A percentile compares a stretch with the other conserved stretches of the same genome.
Conservation (phyloP, 371 early-diverging fungal species). For the Rhizopus stolonifer region DNA sequence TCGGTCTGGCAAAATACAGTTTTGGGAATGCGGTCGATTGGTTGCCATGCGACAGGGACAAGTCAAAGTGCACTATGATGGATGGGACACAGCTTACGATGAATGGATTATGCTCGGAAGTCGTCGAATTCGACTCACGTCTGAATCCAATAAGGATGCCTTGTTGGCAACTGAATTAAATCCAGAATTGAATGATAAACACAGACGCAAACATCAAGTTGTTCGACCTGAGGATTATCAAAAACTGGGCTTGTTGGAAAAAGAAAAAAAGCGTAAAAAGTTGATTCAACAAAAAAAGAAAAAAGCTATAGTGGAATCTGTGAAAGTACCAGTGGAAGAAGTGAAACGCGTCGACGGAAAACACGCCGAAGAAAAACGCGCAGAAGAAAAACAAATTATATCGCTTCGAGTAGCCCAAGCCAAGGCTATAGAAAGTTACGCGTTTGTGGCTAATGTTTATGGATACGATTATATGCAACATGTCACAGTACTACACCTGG, state of each 20-base stretch:
- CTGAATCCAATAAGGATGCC: conserved; percentile 3
- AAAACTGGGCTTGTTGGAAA: conserved; percentile 31
- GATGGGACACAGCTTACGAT: conserved; percentile 58
- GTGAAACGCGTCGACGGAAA: conserved; percentile 5
- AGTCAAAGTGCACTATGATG: conserved; percentile 59
- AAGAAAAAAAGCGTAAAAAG: not conserved
- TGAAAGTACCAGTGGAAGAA: not conserved
- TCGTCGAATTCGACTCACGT: conserved; percentile 35
- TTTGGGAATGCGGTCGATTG: conserved; percentile 51
- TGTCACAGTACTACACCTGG: conserved; percentile 48
- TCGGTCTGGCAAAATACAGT: conserved; percentile 33
- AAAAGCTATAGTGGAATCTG: not conserved
- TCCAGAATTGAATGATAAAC: conserved; percentile 42
- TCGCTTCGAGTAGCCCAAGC: conserved; percentile 20
- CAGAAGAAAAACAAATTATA: conserved; percentile 15
- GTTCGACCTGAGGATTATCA: conserved; percentile 41
- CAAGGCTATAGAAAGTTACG: conserved; percentile 15
- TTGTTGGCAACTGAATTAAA: conserved; percentile 29
- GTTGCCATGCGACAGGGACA: conserved; percentile 47
- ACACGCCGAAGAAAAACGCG: not conserved
- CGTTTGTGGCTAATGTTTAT: conserved; percentile 52
- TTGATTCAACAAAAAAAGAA: not conserved
- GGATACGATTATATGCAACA: conserved; percentile 59
- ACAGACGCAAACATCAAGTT: conserved; percentile 29
- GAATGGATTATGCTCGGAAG: conserved; percentile 67